Base-by-base conservation (phyloP, 495 filamentous ascomycete genomes). In the Hypomontagnella submonticulosa region DNA sequence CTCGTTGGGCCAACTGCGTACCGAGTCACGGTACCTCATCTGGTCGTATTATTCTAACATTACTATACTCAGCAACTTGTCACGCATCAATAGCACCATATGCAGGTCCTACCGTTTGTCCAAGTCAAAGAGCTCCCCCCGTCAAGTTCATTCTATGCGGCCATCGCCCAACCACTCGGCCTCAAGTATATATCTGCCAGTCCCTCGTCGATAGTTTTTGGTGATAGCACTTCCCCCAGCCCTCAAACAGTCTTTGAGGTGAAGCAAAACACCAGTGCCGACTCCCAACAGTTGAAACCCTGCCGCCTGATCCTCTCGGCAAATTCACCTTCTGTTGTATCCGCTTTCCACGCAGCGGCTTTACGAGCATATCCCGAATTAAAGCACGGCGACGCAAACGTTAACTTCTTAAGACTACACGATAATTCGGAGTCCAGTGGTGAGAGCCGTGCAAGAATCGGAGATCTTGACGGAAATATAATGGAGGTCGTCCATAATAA, bases 81-180 rank as follows among this genome's bases (percentile, higher is more conserved):
- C 48, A 33, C 59, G 49, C 16, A 61, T 48, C 43, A 69, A 19
- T 41, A 63, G 55, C 42, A 36, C 67, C 54, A 49, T 41, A 73
- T 73, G 71, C 66, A 62, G 60, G 54, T 77, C 63, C 69, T 80
- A 61, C 83, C 82, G 52, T 74, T 77, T 49, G 52, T 83, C 43
- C 77, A 83, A 68, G 91, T 93, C 69, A 87, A 85, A 37, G 86
- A 93, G 70, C 88, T 95, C 27, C 86, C 90, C 2, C 87, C 87
- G 15, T 89, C 91, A 10, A 87, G 85, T 40, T 93, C 89, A 1
- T 93, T 93, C 80, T 96, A 90, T 76, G 84, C 93, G 4, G 83
- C 88, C 57, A 83, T 91, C 63, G 78, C 88, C 37, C 87, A 90
- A 63, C 90, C 92, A 0, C 79, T 95, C 13, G 90, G 90, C 13